A percentile compares a stretch with the other conserved stretches of the same genome.
These are phyloP conservation scores for Biancaea sappan DNA, from an alignment of 306 rosid species.

Conservation along the genomic window DNA sequence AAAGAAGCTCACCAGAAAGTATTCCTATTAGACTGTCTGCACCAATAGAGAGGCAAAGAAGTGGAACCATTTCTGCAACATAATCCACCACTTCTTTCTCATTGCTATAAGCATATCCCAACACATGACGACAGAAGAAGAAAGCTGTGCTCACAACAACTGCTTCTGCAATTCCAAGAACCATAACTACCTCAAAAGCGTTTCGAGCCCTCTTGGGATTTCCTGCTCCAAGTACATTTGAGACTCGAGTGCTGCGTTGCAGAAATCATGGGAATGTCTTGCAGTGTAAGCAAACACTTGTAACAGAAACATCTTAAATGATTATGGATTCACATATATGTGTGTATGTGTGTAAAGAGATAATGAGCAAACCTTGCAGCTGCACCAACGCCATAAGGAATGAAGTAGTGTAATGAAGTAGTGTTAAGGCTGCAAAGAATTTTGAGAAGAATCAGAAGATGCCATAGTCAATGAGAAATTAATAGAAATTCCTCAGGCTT, in stretches of 20 bases:
- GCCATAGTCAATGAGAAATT: not conserved
- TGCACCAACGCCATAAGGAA: slow-evolving; percentile 63
- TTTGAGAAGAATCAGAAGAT: slow-evolving; percentile 19
- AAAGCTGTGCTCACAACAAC: slow-evolving; percentile 36
- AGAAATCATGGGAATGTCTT: not conserved
- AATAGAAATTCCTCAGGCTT: too few species aligned
- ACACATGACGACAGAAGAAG: slow-evolving; percentile 32
- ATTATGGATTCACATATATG: not conserved
- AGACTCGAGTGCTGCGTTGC: slow-evolving; percentile 57
- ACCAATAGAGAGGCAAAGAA: slow-evolving; percentile 43
- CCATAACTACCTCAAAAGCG: slow-evolving; percentile 40
- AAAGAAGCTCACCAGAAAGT: slow-evolving; percentile 42
- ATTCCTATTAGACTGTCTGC: slow-evolving; percentile 47
- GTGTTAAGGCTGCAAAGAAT: slow-evolving; percentile 51
- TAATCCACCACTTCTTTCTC: slow-evolving; percentile 52
- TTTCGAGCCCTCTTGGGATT: slow-evolving; percentile 51
- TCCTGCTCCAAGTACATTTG: slow-evolving; percentile 73
- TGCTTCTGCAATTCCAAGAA: slow-evolving; percentile 51
- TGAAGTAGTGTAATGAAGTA: slow-evolving; percentile 51
- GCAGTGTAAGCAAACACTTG: not conserved
- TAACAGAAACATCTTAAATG: not conserved
- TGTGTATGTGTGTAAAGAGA: too few species aligned
- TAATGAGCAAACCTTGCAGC: slow-evolving; percentile 56
- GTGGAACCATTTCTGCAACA: slow-evolving; percentile 53
- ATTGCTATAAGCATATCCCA: slow-evolving; percentile 65